A percentile compares a stretch with the other conserved stretches of the same genome.
phyloP scores from a whole-genome alignment of 2,329 filamentous ascomycete species.

The Trichoderma atroviride region DNA sequence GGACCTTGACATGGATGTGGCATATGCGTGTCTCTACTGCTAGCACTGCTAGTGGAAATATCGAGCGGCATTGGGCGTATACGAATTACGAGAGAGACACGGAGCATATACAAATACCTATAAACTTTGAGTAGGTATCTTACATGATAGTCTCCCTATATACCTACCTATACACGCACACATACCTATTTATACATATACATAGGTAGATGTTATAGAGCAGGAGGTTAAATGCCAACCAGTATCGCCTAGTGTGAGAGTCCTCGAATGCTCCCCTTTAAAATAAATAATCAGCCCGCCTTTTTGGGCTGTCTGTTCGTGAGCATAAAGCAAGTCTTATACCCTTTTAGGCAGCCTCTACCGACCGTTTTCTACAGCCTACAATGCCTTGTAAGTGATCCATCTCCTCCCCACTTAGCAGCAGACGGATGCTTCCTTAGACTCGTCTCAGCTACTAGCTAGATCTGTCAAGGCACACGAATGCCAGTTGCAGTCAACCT shows the following conservation, averaged over 20 bases:
- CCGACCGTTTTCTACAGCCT: constrained; percentile 23
- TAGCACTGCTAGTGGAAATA: neutral
- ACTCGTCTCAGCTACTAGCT: constrained; percentile 10
- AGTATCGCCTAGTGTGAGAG: neutral
- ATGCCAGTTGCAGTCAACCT: neutral
- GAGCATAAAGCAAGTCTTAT: neutral
- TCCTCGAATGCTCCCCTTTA: neutral
- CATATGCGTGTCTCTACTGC: neutral
- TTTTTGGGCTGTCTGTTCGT: neutral
- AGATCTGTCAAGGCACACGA: constrained; percentile 4
- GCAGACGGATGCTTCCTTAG: constrained; percentile 7
- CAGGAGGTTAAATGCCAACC: neutral
- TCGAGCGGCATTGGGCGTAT: neutral
- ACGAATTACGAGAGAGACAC: neutral
- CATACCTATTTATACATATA: neutral
- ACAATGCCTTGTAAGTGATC: constrained; percentile 1
- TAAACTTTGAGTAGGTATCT: neutral
- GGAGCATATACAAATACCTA: neutral
- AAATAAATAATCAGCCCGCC: neutral
- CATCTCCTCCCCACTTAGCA: constrained; percentile 13
- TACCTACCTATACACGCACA: too few relatives aligned
- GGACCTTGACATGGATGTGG: neutral
- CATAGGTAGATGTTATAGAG: neutral
- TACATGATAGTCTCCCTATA: neutral
- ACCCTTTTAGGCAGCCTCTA: constrained; percentile 19